Base-by-base conservation (phyloP, 768 basidiomycete species). In the Rossbeevera mucosa region DNA sequence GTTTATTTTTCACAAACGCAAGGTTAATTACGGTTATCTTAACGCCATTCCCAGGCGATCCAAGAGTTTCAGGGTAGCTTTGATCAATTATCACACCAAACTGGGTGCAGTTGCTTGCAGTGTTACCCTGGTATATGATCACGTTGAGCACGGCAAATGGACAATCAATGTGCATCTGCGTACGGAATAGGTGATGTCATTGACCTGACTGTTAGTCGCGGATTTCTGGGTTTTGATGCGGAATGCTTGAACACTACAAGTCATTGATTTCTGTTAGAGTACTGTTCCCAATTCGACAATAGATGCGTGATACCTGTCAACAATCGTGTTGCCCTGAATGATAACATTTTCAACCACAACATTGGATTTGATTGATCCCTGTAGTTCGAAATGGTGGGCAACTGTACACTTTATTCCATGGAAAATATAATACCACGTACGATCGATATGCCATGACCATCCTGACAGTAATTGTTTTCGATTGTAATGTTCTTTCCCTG, bases 361-460 rank as follows among this genome's bases (percentile, higher is more conserved):
- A 47, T 72, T 59, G 5, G 79, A 79, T 33, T 61, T 47, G 54
- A 83, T 78, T 8, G 83, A 83, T 20, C 82, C 85, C 81, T 83
- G 47, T 9, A 24, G 20, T 40, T 28, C 6, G 24, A 6, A 7
- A 29, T 18, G 7, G 20, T 58, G 48, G 47, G 36, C 18, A 30
- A 44, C 11, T 0, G 28, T 3, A 18, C 22, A 38, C 28, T 44
- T 24, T n/a, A 12, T 38, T 18, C 36, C 2, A 12, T 7, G 22
- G 28, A 8, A 7, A 16, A 7, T n/a, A 28, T 2, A 21, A n/a
- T 16, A 38, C 24, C 2, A 54, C 52, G 38, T 47, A 71, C 73
- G 24, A 86, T 73, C 4, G 81, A 83, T 54, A 85, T 79, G 25
- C 86, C 85, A 45, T 88, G 85, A 3, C 86, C 84, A 24, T 74